Base-by-base conservation (phyloP, 495 filamentous ascomycete species). In the Neurospora tetrasperma region DNA sequence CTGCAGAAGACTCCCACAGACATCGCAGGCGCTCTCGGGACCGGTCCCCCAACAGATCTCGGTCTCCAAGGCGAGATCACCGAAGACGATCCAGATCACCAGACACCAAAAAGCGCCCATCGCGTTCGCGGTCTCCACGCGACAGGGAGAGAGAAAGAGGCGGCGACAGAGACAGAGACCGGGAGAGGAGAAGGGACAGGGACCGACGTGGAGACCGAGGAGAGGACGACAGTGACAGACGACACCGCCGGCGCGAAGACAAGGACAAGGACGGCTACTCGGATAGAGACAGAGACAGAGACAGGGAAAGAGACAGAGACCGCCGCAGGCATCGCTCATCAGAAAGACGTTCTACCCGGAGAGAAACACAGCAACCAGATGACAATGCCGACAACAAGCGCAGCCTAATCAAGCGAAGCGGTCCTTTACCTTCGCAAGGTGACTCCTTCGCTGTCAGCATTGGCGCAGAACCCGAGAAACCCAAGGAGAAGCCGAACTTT, bases 401-500 rank as follows among this genome's bases (percentile, higher is more conserved):
- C 40, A 76, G 74, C 43, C 71, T 81, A 5, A 77, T 83, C 48
- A 83, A 80, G 73, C 84, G 80, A 42, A 80, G 80, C 73, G 88
- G 86, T 2, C 90, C 91, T 4, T 82, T 94, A 10, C 91, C 91
- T 23, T 92, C 91, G 0, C 91, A 94, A 78, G 80, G 83, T 73
- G 89, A 90, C 69, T 89, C 90, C n/a, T 94, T 92, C 76, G 86
- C 86, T 39, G 75, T 85, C 38, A 87, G 84, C 46, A 81, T 84
- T 27, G 83, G 85, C 43, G 85, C 84, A 39, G 85, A 84, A 72
- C 82, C 85, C 35, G 78, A 80, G 40, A 86, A 88, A 72, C 90
- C 93, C 69, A 95, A 94, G 75, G 89, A 97, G 79, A 94, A 93
- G 77, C 92, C 95, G 43, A 99, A 97, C 80, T 97, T 91, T 82